Evolutionary conservation across 108 stramenopile genomes (phyloP).

Genomic region (Stephanodiscus minutulus): DNA sequence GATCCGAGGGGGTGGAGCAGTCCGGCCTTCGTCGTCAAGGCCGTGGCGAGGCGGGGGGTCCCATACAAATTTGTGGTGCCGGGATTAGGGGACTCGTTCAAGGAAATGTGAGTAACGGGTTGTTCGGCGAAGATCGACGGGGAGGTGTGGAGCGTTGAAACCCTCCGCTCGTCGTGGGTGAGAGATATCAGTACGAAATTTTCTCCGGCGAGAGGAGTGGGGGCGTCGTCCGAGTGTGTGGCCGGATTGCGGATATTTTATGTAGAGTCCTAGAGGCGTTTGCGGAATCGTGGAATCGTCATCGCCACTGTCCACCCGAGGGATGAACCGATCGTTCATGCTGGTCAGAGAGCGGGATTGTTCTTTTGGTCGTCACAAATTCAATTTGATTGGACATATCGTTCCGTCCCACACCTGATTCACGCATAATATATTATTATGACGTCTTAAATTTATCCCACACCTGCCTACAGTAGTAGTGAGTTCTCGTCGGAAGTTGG

Average conservation of each 20-base stretch:
- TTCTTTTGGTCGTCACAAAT: background rate
- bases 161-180: too few relatives aligned
- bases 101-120: background rate
- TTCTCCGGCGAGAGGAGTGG: background rate
- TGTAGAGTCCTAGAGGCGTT: too few relatives aligned
- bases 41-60: constrained; percentile 67
- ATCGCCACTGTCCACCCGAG: background rate
- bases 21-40: constrained; percentile 72
- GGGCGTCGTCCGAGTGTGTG: background rate
- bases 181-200: too few relatives aligned
- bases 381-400: background rate
- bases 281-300: background rate
- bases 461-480: background rate
- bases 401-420: background rate
- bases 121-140: background rate
- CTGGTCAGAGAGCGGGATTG: background rate
- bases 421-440: background rate
- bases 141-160: too few relatives aligned
- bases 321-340: background rate
- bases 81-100: constrained; percentile 18
- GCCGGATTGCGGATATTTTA: too few relatives aligned
- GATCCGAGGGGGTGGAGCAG: constrained; percentile 71
- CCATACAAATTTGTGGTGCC: constrained; percentile 85
- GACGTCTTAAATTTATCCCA: background rate
- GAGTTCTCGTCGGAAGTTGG: background rate